Conservation (phyloP, 2,329 filamentous ascomycete species). For the Verticillium tricorpus region DNA sequence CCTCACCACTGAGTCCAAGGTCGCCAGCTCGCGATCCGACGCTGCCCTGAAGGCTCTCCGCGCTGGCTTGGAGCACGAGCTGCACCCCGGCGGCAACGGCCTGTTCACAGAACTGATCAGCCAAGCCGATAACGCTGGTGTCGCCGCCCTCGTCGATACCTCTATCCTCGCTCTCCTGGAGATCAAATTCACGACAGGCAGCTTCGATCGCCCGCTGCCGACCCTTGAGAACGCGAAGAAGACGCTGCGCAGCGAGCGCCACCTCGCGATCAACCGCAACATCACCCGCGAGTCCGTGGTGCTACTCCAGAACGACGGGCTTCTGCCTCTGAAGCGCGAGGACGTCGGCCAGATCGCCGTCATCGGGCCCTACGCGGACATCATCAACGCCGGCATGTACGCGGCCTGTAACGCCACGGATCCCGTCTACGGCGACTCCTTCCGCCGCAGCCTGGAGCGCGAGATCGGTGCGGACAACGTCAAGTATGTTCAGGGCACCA, state of each 20-base stretch:
- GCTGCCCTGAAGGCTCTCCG: conserved; percentile 20
- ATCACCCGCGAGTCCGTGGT: conserved; percentile 17
- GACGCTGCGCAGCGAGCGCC: conserved; percentile 10
- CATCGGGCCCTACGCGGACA: conserved; percentile 15
- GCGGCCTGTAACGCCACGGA: conserved; percentile 15
- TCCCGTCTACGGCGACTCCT: conserved; percentile 13
- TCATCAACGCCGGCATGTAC: conserved; percentile 17
- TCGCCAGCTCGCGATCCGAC: conserved; percentile 20
- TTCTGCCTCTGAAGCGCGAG: conserved; percentile 8
- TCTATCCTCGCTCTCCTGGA: conserved; percentile 19
- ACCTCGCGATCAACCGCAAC: conserved; percentile 14
- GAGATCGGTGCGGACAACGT: conserved; percentile 17
- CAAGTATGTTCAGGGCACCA: conserved; percentile 12
- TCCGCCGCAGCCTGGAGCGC: conserved; percentile 14
- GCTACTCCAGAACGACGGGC: conserved; percentile 16
- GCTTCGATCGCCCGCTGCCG: conserved; percentile 20
- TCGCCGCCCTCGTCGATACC: conserved; percentile 18
- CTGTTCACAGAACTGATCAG: conserved; percentile 18
- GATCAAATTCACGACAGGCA: conserved; percentile 23
- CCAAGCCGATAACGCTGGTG: conserved; percentile 13
- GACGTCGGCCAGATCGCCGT: conserved; percentile 10
- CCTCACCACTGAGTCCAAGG: conserved; percentile 20
- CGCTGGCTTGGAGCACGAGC: conserved; percentile 22
- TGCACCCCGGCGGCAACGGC: conserved; percentile 18
- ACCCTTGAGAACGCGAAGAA: conserved; percentile 9